Evolutionary conservation across 768 basidiomycete species (phyloP).

Genomic region (Tulasnella sp.): DNA sequence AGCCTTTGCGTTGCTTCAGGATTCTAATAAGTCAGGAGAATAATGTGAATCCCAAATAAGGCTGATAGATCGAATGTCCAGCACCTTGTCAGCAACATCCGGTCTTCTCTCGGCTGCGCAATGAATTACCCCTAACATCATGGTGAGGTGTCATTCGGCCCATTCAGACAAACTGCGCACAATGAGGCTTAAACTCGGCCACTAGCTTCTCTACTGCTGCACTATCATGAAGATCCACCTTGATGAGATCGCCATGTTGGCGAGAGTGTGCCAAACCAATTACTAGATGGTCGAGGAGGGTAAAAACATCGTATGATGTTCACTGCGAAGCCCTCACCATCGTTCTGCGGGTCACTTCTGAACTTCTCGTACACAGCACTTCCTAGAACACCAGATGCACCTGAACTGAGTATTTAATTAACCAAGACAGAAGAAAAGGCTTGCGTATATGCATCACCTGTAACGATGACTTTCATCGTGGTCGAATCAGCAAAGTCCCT

Average conservation of each 20-base stretch:
- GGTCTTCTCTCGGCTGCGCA: constrained; percentile 91
- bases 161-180: constrained; percentile 32
- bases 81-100: constrained; percentile 80
- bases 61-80: neutral
- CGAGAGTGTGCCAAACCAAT: constrained; percentile 65
- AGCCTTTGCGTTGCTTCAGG: constrained; percentile 62
- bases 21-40: constrained; percentile 33
- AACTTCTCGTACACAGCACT: constrained; percentile 63
- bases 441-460: constrained; percentile 14
- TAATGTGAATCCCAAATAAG: neutral
- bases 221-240: constrained; percentile 56
- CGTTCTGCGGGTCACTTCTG: constrained; percentile 24
- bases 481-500: neutral
- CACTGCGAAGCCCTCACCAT: constrained; percentile 20
- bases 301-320: neutral
- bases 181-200: constrained; percentile 46
- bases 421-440: neutral
- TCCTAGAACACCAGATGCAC: constrained; percentile 87
- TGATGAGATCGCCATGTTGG: constrained; percentile 36
- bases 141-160: neutral
- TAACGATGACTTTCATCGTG: constrained; percentile 17
- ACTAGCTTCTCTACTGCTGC: constrained; percentile 44
- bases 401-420: constrained; percentile 31
- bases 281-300: constrained; percentile 25
- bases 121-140: constrained; percentile 55